Evolutionary conservation across 306 rosid species (phyloP), one percentile per base, ranked within the genome.

Genomic region (Cucurbita pepo): DNA sequence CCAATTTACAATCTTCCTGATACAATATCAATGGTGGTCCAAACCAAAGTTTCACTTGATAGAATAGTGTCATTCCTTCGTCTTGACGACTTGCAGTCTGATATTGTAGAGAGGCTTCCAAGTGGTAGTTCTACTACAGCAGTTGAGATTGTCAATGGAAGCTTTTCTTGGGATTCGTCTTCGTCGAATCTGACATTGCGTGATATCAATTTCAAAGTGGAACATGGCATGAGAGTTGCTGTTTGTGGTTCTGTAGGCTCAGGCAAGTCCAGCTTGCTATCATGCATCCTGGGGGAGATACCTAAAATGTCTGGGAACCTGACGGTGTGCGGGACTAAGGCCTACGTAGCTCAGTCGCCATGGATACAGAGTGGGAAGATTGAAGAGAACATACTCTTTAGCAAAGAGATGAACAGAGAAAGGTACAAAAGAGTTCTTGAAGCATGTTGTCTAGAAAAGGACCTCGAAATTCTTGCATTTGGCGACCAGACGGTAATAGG

Each of bases 331-430:
- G 98, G 97, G 30, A 82, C 86, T 52, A 93, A 87, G 87, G 98
- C 98, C 44, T 90, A 83, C 55, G 96, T 90, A 44, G 84, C 96
- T 74, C 98, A 90, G 74, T 93, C 96, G 0, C 96, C 97, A 16
- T 91, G 97, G 97, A 91, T 89, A 77, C 97, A 89, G 53, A 87
- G 97, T 78, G 97, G 96, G 13, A 91, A 82, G 76, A 87, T 89
- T 34, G 97, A 91, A 69, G 85, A 87, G 15, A 91, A 87, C 78
- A 87, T 91, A 71, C 73, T 91, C 71, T 91, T 91, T 78, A 90
- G 96, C 52, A 86, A 71, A 74, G 83, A 83, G 54, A 91, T 91
- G 97, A 89, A 87, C 16, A 80, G 84, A 82, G 89, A 78, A 82
- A 82, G 72, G 71, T 91, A 91, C 61, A 82, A 89, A 54, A 85